These are phyloP conservation scores for Arabidopsis lyrata DNA, from an alignment of 441 rosid genomes.

Conservation along the genomic window DNA sequence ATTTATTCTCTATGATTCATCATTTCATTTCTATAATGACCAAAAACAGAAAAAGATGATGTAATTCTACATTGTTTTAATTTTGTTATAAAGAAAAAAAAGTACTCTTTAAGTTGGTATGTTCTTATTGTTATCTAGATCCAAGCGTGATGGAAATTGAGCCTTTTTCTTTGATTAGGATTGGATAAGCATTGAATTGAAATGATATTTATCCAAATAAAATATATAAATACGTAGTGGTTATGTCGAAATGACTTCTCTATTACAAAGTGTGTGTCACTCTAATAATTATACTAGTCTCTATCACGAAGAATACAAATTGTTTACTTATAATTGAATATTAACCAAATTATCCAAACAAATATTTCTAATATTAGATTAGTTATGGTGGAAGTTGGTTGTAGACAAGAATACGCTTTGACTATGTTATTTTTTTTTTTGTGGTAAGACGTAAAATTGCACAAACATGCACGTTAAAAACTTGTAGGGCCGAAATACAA, in stretches of 20 bases:
- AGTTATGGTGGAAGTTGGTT: constrained; percentile 44
- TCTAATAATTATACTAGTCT: constrained; percentile 39
- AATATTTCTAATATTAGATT: constrained; percentile 25
- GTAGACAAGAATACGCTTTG: constrained; percentile 39
- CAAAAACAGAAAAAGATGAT: not conserved
- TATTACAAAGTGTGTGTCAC: constrained; percentile 31
- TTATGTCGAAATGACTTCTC: constrained; percentile 36
- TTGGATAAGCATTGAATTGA: constrained; percentile 32
- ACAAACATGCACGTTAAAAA: not conserved
- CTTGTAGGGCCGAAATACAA: not conserved
- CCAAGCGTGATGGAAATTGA: constrained; percentile 10
- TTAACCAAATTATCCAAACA: constrained; percentile 34
- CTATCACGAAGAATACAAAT: constrained; percentile 31
- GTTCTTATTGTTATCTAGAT: constrained; percentile 31
- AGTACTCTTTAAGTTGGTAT: constrained; percentile 20
- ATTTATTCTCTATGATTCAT: constrained; percentile 5
- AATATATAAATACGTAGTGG: constrained; percentile 26
- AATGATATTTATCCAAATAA: constrained; percentile 22
- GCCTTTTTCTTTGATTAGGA: constrained; percentile 5
- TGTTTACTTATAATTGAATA: constrained; percentile 2
- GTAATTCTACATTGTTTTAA: not conserved
- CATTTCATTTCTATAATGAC: not conserved
- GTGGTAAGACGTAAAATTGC: not conserved
- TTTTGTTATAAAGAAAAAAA: constrained; percentile 14
- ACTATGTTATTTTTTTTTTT: not conserved